Evolutionary conservation across 1,284 basidiomycete genomes (phyloP), one percentile per base, ranked within the genome.

Genomic region (Apiotrichum sp.): DNA sequence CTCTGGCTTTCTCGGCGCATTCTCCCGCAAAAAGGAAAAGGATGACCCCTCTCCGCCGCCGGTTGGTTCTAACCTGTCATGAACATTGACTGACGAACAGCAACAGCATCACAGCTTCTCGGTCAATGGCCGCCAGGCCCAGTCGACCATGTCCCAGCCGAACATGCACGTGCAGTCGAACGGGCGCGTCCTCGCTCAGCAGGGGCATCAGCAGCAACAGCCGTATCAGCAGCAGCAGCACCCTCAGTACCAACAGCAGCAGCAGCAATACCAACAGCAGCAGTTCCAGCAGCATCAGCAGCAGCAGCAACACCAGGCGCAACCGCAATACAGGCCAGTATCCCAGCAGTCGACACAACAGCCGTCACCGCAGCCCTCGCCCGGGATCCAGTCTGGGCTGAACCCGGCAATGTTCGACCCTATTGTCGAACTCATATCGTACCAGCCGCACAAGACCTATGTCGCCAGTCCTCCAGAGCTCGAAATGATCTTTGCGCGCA

Each of bases 141-240:
- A 34, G 31, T 16, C 31, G 4, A 33, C 35, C 34, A 39, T 40
- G 31, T 48, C 16, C 10, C 29, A 16, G 32, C 44, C 29, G 6
- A 29, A 33, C 7, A 9, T 8, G 13, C 31, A 16, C 3, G 6
- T 14, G 44, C 40, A 41, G 40, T 6, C 40, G 11, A 41, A 41
- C 40, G 40, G 40, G 10, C 40, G 40, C 6, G 40, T 41, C 6
- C 11, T 41, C n/a, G 31, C 41, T 16, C 22, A 14, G 29, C 22
- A 14, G 14, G 13, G 6, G 32, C 29, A 33, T 29, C 32, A 10
- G 6, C 13, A 14, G 13, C 40, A 41, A n/a, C 40, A 11, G n/a
- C 40, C 8, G 22, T 83, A 6, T 86, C 86, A 4, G 89, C 88
- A 14, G 87, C 87, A 14, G 87, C 36, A 38, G 36, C 36, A 38